Percentiles rank a stretch among this genome's conserved stretches.
These are phyloP conservation scores for Candida labiduridarum DNA, from an alignment of 1,139 yeast species.

Conservation along the genomic window DNA sequence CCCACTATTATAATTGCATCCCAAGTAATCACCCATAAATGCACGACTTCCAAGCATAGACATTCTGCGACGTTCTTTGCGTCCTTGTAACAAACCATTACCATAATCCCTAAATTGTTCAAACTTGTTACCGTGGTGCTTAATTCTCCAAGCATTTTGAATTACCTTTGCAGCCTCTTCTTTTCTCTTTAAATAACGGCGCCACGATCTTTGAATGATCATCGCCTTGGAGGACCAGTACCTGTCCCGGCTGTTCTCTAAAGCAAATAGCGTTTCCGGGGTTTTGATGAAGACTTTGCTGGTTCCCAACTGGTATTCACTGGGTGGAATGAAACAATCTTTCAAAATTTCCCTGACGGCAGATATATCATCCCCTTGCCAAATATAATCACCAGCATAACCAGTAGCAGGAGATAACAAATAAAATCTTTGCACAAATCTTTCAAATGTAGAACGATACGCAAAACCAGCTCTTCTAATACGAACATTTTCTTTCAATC, in stretches of 20 bases:
- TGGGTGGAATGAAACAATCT: conserved; percentile 76
- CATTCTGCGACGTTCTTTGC: conserved; percentile 89
- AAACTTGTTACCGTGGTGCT: conserved; percentile 77
- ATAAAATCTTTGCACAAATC: conserved; percentile 95
- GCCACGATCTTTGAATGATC: conserved; percentile 95
- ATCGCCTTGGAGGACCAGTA: conserved; percentile 99
- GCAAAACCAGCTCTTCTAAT: conserved; percentile 99
- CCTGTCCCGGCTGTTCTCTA: conserved; percentile 95
- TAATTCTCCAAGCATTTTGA: conserved; percentile 84
- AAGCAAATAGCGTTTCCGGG: conserved; percentile 93
- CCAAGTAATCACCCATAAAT: conserved; percentile 93
- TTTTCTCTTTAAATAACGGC: conserved; percentile 77
- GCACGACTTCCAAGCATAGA: conserved; percentile 88
- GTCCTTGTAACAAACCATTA: conserved; percentile 62
- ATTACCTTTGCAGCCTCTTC: conserved; percentile 85
- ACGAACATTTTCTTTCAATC: conserved; percentile 94
- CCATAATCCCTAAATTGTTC: conserved; percentile 88
- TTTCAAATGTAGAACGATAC: conserved; percentile 94
- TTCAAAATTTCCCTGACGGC: conserved; percentile 80
- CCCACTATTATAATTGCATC: conserved; percentile 74
- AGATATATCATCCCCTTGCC: conserved; percentile 84
- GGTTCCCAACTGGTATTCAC: conserved; percentile 91
- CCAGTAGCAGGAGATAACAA: conserved; percentile 86
- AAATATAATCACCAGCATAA: conserved; percentile 96
- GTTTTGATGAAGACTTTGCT: conserved; percentile 95